Evolutionary conservation across 2,329 filamentous ascomycete genomes (phyloP).

Genomic region (Aotearoamyces nothofagi): DNA sequence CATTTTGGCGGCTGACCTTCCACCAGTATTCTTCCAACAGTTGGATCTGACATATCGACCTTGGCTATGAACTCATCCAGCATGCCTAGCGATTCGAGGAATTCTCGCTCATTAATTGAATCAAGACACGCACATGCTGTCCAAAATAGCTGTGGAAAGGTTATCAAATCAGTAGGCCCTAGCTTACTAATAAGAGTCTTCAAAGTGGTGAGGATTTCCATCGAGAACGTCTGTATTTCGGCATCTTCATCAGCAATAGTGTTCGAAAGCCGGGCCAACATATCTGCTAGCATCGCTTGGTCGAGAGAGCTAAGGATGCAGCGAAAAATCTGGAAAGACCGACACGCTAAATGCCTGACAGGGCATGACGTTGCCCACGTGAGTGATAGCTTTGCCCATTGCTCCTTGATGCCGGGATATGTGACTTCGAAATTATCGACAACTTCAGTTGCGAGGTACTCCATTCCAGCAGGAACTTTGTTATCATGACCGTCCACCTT

Average conservation of each 20-base stretch:
- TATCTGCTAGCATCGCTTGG: slow-evolving; percentile 88
- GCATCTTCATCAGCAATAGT: slow-evolving; percentile 91
- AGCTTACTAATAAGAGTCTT: slow-evolving; percentile 83
- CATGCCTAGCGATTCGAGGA: slow-evolving; percentile 83
- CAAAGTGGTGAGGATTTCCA: slow-evolving; percentile 91
- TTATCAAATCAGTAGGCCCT: slow-evolving; percentile 61
- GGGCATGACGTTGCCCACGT: slow-evolving; percentile 96
- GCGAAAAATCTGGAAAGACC: slow-evolving; percentile 93
- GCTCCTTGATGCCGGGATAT: slow-evolving; percentile 74
- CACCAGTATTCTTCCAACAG: slow-evolving; percentile 53
- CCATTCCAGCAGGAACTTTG: slow-evolving; percentile 80
- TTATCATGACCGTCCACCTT: slow-evolving; percentile 58
- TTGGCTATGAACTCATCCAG: slow-evolving; percentile 74
- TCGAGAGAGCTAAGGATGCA: slow-evolving; percentile 86
- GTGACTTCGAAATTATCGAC: slow-evolving; percentile 73
- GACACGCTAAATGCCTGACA: slow-evolving; percentile 84
- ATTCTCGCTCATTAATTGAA: slow-evolving; percentile 92
- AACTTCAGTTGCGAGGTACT: slow-evolving; percentile 65
- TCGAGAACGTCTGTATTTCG: slow-evolving; percentile 91
- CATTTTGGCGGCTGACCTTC: slow-evolving; percentile 74
- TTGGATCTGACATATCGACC: slow-evolving; percentile 60
- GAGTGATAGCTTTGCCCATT: slow-evolving; percentile 80
- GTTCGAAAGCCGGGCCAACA: slow-evolving; percentile 88
- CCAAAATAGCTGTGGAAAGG: slow-evolving; percentile 97
- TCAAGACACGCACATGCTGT: slow-evolving; percentile 92